Conservation (phyloP, 2,329 filamentous ascomycete species). For the Aspergillus glaucus region DNA sequence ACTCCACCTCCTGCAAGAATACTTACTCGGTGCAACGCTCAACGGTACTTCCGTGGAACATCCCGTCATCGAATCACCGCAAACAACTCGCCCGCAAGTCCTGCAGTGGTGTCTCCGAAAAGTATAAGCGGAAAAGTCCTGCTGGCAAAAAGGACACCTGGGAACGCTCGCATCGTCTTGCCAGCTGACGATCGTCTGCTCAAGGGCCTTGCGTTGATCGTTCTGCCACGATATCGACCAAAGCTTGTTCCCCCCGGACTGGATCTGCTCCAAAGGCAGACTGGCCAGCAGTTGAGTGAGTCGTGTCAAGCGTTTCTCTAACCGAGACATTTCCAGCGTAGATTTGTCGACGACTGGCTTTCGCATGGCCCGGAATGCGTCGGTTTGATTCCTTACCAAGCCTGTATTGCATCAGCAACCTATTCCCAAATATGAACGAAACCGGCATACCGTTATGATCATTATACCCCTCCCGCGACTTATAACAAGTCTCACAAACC, state of each 20-base stretch:
- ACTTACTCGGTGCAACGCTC: conserved; percentile 62
- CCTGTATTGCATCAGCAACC: conserved; percentile 34
- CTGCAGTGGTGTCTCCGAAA: conserved; percentile 92
- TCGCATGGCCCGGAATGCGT: conserved; percentile 63
- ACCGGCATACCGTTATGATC: conserved; percentile 59
- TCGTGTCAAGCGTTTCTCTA: conserved; percentile 88
- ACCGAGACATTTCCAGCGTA: conserved; percentile 76
- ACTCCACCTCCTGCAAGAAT: neutral
- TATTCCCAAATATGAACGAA: neutral
- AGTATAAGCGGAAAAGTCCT: conserved; percentile 89
- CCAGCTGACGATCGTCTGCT: conserved; percentile 92
- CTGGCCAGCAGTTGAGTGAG: conserved; percentile 77
- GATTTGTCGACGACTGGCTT: conserved; percentile 75
- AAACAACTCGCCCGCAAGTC: conserved; percentile 88
- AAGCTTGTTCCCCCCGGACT: conserved; percentile 43
- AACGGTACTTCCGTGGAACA: conserved; percentile 82
- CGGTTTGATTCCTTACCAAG: conserved; percentile 63
- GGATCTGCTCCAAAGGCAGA: conserved; percentile 60
- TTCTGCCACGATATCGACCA: conserved; percentile 59
- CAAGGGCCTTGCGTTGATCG: conserved; percentile 70
- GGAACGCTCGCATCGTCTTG: conserved; percentile 78
- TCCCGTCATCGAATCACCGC: conserved; percentile 73
- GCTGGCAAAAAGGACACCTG: conserved; percentile 88
- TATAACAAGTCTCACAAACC: conserved; percentile 98
- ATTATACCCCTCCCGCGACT: conserved; percentile 91